Evolutionary conservation across 2,329 filamentous ascomycete genomes (phyloP).

Genomic region (Cytospora chrysosperma): DNA sequence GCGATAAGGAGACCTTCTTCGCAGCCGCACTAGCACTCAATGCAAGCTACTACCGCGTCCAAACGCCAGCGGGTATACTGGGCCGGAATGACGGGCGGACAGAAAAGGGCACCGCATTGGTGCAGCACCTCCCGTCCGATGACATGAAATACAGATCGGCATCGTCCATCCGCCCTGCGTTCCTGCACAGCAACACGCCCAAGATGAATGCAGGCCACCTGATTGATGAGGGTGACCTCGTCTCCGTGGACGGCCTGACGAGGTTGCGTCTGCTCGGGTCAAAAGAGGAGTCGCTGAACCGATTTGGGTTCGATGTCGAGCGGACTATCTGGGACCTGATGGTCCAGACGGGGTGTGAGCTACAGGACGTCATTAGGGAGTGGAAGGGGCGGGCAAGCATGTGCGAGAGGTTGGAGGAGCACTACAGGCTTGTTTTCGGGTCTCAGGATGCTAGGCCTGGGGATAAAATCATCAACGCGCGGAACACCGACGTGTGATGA

Average conservation of each 20-base stretch:
- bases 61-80: conserved; percentile 33
- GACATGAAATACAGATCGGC: conserved; percentile 28
- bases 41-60: conserved; percentile 40
- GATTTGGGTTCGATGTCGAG: conserved; percentile 36
- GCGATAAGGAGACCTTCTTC: conserved; percentile 50
- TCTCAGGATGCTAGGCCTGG: not conserved
- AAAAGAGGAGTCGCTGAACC: conserved; percentile 27
- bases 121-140: conserved; percentile 33
- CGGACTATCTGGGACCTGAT: conserved; percentile 35
- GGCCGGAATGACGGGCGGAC: conserved; percentile 34
- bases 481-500: not conserved
- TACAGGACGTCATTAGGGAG: conserved; percentile 26
- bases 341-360: conserved; percentile 32
- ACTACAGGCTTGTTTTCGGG: conserved; percentile 43
- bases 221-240: conserved; percentile 25
- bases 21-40: conserved; percentile 44
- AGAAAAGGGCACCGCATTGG: conserved; percentile 31
- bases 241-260: conserved; percentile 26
- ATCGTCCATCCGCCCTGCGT: conserved; percentile 30
- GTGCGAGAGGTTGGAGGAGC: conserved; percentile 38
- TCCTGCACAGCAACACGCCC: conserved; percentile 39
- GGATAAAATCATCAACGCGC: not conserved
- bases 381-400: conserved; percentile 25
- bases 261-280: conserved; percentile 33
- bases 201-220: conserved; percentile 36